Evolutionary conservation across 1,284 basidiomycete species (phyloP).

Genomic region (Ceratobasidium sp.): DNA sequence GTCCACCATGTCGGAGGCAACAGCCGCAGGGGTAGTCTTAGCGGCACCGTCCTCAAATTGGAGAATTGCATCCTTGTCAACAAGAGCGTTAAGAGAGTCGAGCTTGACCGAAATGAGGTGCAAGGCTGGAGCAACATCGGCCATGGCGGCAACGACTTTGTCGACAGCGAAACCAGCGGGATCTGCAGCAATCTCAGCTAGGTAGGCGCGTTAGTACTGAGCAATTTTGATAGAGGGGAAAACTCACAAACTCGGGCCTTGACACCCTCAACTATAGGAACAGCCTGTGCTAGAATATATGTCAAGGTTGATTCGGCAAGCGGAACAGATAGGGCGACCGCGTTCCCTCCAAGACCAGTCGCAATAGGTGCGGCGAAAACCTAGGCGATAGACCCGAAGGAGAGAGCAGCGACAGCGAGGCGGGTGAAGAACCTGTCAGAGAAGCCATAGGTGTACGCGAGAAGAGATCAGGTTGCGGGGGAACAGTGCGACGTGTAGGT

Average conservation of each 20-base stretch:
- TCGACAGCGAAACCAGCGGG: background rate
- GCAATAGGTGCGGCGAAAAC: conserved; percentile 28
- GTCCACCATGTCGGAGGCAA: background rate
- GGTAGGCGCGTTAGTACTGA: background rate
- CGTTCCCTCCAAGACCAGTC: too few relatives aligned
- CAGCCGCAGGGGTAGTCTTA: background rate
- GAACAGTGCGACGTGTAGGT: too few relatives aligned
- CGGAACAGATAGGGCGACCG: too few relatives aligned
- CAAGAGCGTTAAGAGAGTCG: background rate
- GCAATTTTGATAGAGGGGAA: too few relatives aligned
- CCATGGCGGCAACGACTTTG: background rate
- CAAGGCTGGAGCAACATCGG: background rate
- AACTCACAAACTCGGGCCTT: too few relatives aligned
- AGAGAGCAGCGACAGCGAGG: conserved; percentile 29
- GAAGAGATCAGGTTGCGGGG: too few relatives aligned
- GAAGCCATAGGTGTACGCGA: too few relatives aligned
- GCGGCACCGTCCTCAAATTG: background rate
- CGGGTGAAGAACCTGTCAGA: conserved; percentile 36
- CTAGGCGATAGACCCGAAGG: conserved; percentile 12
- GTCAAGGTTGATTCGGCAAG: too few relatives aligned
- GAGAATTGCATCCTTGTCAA: too few relatives aligned
- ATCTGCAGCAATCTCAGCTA: background rate
- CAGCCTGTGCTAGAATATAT: too few relatives aligned
- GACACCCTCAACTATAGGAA: too few relatives aligned
- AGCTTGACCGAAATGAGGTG: too few relatives aligned